Percentiles rank a stretch among this genome's conserved stretches.
Evolutionary conservation across 192 early-diverging fungal genomes (phyloP).

Genomic region (Haplosporangium gracile): DNA sequence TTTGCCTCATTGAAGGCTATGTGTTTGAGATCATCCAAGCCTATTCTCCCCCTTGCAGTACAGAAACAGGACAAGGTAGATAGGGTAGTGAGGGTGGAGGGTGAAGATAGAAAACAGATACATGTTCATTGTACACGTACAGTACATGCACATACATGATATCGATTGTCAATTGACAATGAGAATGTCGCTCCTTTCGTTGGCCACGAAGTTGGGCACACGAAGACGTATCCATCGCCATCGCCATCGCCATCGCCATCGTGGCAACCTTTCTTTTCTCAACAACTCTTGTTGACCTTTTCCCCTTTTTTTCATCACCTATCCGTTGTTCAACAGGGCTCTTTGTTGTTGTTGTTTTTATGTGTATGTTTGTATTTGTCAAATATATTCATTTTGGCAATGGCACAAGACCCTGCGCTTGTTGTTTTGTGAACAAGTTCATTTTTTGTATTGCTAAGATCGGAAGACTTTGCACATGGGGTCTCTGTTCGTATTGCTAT

Average conservation of each 20-base stretch:
- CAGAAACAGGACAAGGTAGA: too few species aligned
- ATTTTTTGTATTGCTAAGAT: background rate
- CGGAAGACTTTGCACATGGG: background rate
- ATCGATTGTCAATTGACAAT: too few species aligned
- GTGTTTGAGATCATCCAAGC: background rate
- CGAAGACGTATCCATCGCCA: background rate
- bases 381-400: background rate
- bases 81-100: background rate
- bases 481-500: background rate
- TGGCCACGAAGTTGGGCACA: background rate
- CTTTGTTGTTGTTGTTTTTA: background rate
- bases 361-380: background rate
- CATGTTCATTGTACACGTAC: background rate
- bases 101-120: background rate
- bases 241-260: background rate
- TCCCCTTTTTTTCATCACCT: background rate
- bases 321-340: conserved; percentile 3
- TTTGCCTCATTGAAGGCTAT: background rate
- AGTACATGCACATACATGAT: too few species aligned
- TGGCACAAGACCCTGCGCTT: background rate
- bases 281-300: background rate
- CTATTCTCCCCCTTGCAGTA: background rate
- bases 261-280: background rate
- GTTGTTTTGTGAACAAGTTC: background rate
- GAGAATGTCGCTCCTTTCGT: too few species aligned